A percentile compares a stretch with the other conserved stretches of the same genome.
Evolutionary conservation across 176 grass and related monocot genomes (phyloP).

Genomic region (Puya raimondii): DNA sequence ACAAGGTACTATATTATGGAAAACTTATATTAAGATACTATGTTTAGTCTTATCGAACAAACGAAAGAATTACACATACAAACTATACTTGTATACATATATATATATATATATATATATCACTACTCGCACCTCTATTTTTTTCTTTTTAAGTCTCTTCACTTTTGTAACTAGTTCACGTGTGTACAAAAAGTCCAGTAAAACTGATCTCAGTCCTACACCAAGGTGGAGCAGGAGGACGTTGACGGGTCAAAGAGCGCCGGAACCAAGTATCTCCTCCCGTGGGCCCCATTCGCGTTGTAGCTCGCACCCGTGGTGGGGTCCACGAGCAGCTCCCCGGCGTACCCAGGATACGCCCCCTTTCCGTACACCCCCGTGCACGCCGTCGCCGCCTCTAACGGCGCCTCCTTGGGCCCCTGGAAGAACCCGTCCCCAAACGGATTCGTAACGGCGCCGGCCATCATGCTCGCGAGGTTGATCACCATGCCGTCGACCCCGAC

Average conservation of each 20-base stretch:
- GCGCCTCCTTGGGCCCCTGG: constrained; percentile 50
- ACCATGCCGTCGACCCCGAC: no score
- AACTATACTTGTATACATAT: neutral
- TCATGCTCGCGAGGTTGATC: no score
- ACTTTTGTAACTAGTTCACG: neutral
- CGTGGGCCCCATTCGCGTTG: constrained; percentile 51
- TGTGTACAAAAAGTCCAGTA: neutral
- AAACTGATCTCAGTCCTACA: constrained; percentile 8
- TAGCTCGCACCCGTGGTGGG: constrained; percentile 48
- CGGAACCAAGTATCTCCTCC: constrained; percentile 73
- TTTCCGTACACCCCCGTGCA: constrained; percentile 58
- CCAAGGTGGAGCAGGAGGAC: constrained; percentile 55
- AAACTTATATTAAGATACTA: neutral
- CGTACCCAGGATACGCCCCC: constrained; percentile 60
- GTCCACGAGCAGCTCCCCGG: constrained; percentile 53
- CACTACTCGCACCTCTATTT: no score
- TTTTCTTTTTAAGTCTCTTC: neutral
- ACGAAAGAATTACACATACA: neutral
- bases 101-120: no score
- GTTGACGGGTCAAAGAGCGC: constrained; percentile 57
- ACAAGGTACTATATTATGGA: no score
- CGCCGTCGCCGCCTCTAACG: constrained; percentile 67
- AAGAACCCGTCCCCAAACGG: constrained; percentile 38
- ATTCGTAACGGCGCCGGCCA: no score
- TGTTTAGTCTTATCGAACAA: neutral